Evolutionary conservation across 2,329 filamentous ascomycete species (phyloP), one percentile per base, ranked within the genome.

Genomic region (Alternaria sp.): DNA sequence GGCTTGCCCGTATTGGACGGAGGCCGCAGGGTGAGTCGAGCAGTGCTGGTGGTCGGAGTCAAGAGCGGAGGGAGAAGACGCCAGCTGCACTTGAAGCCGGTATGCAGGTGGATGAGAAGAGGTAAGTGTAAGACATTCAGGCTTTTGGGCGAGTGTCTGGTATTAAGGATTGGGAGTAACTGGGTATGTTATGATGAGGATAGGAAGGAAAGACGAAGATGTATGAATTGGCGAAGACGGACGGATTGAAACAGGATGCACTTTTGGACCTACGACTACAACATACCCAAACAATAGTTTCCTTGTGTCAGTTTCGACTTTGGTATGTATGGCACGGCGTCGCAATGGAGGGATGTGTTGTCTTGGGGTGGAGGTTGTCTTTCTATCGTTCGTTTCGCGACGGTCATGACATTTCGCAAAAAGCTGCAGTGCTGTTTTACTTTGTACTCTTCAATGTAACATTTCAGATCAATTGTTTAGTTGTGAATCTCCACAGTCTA

Each of bases 1-100:
- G 95, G 95, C 92, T 94, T 66, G 91, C 94, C 60, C 85, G 89
- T 20, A 83, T 96, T 59, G 92, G 84, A 36, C 79, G 82, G 41
- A 78, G 68, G 58, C 59, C 67, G 18, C 39, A 43, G 7, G 34
- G 60, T 18, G 47, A 18, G 7, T 38, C 20, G 1, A 53, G 34
- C 18, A 54, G 48, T 42, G 39, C 20, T 30, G 47, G 41, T 5
- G 32, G 46, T 24, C 28, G 28, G 20, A 22, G 43, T 53, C 43
- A n/a, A 41, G 48, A 22, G 41, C 18, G 32, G 48, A 34, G 39
- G 34, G 66, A 71, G 51, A 69, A 70, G 59, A 66, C 64, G 7
- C 63, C 59, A 5, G 39, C 68, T 14, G 52, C 60, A 14, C 39
- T 63, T 34, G 60, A 62, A 30, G 57, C 52, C 5, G 60, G 55